These are phyloP conservation scores for Aspergillus quadrilineatus DNA, from an alignment of 2,329 filamentous ascomycete species.

Conservation along the genomic window DNA sequence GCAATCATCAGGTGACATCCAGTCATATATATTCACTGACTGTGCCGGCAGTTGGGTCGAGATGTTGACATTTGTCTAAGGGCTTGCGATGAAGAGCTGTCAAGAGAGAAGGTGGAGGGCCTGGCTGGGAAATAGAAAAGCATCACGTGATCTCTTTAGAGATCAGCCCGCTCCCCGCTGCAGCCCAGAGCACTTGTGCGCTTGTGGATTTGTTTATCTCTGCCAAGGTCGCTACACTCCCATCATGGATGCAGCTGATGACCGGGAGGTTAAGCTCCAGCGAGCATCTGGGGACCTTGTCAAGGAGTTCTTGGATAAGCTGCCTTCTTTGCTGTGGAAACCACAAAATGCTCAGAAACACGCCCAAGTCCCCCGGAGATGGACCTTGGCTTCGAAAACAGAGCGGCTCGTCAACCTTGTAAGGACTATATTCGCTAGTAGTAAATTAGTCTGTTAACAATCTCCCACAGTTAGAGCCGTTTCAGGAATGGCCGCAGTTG, in stretches of 20 bases:
- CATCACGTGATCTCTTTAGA: too few relatives aligned
- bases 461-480: constrained; percentile 66
- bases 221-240: not conserved
- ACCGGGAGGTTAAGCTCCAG: constrained; percentile 48
- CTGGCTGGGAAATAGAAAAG: too few relatives aligned
- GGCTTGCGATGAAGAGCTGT: too few relatives aligned
- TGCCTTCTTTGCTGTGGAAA: constrained; percentile 46
- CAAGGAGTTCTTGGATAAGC: constrained; percentile 41
- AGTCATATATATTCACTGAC: too few relatives aligned
- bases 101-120: too few relatives aligned
- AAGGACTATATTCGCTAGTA: constrained; percentile 18
- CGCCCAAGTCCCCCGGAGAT: constrained; percentile 36
- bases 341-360: constrained; percentile 23
- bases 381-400: constrained; percentile 39
- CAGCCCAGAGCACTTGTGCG: too few relatives aligned
- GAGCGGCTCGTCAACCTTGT: constrained; percentile 42
- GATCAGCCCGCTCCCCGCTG: constrained; percentile 18
- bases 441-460: not conserved
- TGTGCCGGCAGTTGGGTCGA: too few relatives aligned
- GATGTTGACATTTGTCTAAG: too few relatives aligned
- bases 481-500: constrained; percentile 92
- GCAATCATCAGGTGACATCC: too few relatives aligned
- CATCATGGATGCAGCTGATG: constrained; percentile 47
- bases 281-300: constrained; percentile 47
- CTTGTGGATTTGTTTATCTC: constrained; percentile 3